Evolutionary conservation across 1,284 basidiomycete species (phyloP), one percentile per base, ranked within the genome.

Genomic region (Malassezia globosa): DNA sequence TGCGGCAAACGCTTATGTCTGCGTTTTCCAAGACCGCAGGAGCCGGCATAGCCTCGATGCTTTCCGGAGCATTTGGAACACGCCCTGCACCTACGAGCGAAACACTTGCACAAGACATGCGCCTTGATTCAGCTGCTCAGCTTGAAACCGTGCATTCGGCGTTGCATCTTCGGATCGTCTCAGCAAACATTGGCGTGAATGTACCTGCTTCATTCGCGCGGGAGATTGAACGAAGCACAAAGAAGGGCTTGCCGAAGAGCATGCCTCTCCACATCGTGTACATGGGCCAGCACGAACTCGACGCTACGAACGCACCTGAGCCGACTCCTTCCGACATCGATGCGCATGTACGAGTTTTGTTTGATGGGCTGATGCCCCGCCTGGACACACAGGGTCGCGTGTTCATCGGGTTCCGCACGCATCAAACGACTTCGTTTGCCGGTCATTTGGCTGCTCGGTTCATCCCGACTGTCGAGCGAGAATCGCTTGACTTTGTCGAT

Each of bases 391-490:
- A 69, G 35, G 72, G 71, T 3, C 56, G 70, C 25, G 68, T 74
- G 35, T 73, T 72, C 37, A 73, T 74, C 44, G 73, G 73, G 10
- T 72, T 72, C 60, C 62, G 65, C 16, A 90, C 87, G 5, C 82
- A 79, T 19, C 92, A 97, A 73, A 94, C 89, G 5, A 94, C 89
- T 2, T 87, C 89, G 40, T 81, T 94, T 37, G 86, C 85, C 3
- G 89, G 89, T 0, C 87, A 92, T 63, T 81, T 96, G 72, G 81
- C 87, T 1, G 83, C 87, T 2, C 78, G 89, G 7, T 96, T 96
- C 69, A 94, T 97, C 51, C 88, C 89, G 0, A 97, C 92, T 0
- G 92, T 97, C 2, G 92, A 97, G 73, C 80, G 92, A 56, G 92
- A 97, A 73, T 87, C 85, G 0, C 83, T 95, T 56, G 89, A 94